Evolutionary conservation across 2,329 filamentous ascomycete genomes (phyloP).

Genomic region (Akanthomyces dipterigenus): DNA sequence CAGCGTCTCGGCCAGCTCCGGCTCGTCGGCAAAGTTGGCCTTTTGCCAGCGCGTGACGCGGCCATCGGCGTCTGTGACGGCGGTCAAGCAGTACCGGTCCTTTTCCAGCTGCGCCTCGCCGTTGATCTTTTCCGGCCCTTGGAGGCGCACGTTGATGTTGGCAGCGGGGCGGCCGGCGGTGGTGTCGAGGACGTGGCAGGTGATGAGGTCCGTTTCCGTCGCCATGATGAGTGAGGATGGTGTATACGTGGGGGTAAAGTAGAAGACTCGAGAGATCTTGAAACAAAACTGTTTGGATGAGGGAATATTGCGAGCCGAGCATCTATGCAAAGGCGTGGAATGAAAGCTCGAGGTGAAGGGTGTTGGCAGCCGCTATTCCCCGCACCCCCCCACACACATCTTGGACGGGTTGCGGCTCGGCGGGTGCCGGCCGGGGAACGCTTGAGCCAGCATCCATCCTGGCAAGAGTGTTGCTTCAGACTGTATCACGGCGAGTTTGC

Average conservation of each 20-base stretch:
- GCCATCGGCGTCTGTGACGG: conserved; percentile 65
- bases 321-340: not conserved
- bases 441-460: not conserved
- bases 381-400: not conserved
- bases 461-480: not conserved
- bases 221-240: not conserved
- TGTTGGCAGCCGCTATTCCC: not conserved
- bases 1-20: conserved; percentile 50
- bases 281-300: not conserved
- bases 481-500: not conserved
- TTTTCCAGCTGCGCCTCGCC: conserved; percentile 10
- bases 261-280: not conserved
- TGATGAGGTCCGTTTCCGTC: conserved; percentile 57
- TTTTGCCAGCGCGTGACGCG: conserved; percentile 66
- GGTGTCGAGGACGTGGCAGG: conserved; percentile 83
- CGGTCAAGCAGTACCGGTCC: conserved; percentile 16
- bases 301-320: not conserved
- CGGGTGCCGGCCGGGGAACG: conserved; percentile 9
- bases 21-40: conserved; percentile 35
- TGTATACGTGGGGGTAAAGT: not conserved
- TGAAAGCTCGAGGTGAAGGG: not conserved
- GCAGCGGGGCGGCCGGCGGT: conserved; percentile 63
- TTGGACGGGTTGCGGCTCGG: conserved; percentile 2
- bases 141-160: conserved; percentile 59
- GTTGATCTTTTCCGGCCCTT: conserved; percentile 32